These are phyloP conservation scores for Fusarium coicis DNA, from an alignment of 2,329 filamentous ascomycete genomes.

Conservation along the genomic window DNA sequence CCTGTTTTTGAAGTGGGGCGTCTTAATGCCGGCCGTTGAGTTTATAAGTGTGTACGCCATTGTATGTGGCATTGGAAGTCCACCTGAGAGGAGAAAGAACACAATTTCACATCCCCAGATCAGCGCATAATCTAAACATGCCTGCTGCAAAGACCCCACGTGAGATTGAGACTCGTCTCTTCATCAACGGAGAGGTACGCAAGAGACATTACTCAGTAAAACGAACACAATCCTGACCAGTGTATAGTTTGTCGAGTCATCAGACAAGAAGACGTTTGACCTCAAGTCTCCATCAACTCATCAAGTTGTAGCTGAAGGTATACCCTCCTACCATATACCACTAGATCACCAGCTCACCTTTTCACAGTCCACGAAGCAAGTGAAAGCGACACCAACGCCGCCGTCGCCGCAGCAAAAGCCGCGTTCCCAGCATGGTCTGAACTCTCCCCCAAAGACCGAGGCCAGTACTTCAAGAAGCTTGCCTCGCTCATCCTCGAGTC, in stretches of 20 bases:
- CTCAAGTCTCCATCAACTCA: background rate
- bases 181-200: background rate
- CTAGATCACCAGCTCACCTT: background rate
- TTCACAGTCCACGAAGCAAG: background rate
- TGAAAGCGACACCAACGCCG: slow-evolving; percentile 57
- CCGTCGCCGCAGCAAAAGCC: slow-evolving; percentile 59
- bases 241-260: background rate
- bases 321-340: background rate
- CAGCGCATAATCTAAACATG: background rate
- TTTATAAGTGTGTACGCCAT: background rate
- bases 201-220: fast-evolving
- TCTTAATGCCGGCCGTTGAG: background rate
- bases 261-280: background rate
- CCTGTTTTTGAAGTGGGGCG: background rate
- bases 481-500: slow-evolving; percentile 54
- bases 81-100: background rate
- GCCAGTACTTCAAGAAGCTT: slow-evolving; percentile 56
- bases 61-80: background rate
- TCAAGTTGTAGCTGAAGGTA: background rate
- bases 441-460: slow-evolving; percentile 52
- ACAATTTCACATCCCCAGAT: no score
- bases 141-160: background rate
- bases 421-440: slow-evolving; percentile 60
- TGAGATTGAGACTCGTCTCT: background rate
- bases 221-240: background rate